A percentile compares a stretch with the other conserved stretches of the same genome.
phyloP scores from a whole-genome alignment of 2,329 filamentous ascomycete genomes.

The Sarocladium kiliense region DNA sequence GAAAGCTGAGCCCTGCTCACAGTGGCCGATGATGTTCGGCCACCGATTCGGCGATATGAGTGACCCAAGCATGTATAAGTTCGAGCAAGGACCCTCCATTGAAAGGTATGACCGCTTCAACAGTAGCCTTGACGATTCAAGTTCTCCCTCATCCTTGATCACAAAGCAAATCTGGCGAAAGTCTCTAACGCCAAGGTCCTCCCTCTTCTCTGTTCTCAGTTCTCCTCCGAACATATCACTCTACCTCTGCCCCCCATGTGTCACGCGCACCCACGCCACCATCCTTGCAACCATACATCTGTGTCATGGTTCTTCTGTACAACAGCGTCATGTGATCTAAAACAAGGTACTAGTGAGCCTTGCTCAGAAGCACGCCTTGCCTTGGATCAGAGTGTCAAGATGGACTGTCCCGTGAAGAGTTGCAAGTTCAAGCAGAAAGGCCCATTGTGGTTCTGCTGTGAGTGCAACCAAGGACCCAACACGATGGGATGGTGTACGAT shows the following conservation, averaged over 20 bases:
- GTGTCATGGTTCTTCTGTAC: slow-evolving; percentile 52
- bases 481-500: slow-evolving; percentile 47
- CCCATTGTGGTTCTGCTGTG: slow-evolving; percentile 49
- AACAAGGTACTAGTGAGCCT: not conserved
- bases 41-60: not conserved
- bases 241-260: slow-evolving; percentile 36
- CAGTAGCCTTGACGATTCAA: too few species aligned
- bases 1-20: not conserved
- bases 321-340: slow-evolving; percentile 15
- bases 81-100: not conserved
- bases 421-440: slow-evolving; percentile 46
- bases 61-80: not conserved
- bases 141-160: not conserved
- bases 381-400: slow-evolving; percentile 35
- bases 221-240: not conserved
- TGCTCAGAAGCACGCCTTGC: slow-evolving; percentile 22
- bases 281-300: slow-evolving; percentile 49
- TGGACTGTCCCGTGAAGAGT: slow-evolving; percentile 43
- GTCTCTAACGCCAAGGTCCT: too few species aligned
- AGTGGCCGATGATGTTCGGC: slow-evolving; percentile 3
- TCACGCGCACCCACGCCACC: slow-evolving; percentile 47
- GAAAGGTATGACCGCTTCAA: too few species aligned
- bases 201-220: not conserved
- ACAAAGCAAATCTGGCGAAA: not conserved
- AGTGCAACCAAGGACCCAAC: slow-evolving; percentile 46